A percentile compares a stretch with the other conserved stretches of the same genome.
These are phyloP conservation scores for Pseudopyricularia cyperi DNA, from an alignment of 2,329 filamentous ascomycete species.

Conservation along the genomic window DNA sequence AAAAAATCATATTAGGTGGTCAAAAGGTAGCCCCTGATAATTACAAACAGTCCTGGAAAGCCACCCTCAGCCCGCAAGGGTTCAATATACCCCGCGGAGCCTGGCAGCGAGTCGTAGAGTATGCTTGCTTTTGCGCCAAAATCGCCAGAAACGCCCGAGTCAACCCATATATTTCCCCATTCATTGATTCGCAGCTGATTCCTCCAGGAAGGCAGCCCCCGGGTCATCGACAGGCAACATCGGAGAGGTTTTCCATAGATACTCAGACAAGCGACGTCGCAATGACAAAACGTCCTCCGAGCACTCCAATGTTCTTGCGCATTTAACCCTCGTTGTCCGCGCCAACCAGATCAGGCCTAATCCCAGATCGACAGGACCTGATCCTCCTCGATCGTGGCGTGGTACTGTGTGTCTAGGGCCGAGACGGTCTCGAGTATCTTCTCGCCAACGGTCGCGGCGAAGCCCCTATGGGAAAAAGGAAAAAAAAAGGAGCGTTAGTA, in stretches of 20 bases:
- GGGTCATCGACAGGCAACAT: too few species aligned
- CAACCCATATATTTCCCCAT: background rate
- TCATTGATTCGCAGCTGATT: too few species aligned
- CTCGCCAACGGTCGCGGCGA: conserved; percentile 60
- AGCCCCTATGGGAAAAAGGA: conserved; percentile 50
- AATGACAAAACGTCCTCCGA: background rate
- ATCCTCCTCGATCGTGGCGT: conserved; percentile 65
- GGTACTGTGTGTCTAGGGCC: conserved; percentile 43
- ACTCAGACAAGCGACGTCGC: too few species aligned
- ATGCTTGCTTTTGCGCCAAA: background rate
- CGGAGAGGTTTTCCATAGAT: too few species aligned
- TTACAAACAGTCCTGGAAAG: too few species aligned
- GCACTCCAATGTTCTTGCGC: background rate
- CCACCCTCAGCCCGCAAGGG: too few species aligned
- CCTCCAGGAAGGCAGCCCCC: background rate
- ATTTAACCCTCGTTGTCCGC: background rate
- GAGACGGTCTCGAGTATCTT: conserved; percentile 56
- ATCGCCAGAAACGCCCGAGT: background rate
- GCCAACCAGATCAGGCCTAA: background rate
- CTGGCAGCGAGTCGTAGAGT: too few species aligned
- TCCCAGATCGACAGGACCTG: conserved; percentile 41
- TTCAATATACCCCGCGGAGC: too few species aligned
- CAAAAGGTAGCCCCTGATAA: too few species aligned
- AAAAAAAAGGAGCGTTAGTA: background rate
- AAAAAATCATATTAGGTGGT: too few species aligned